Evolutionary conservation across 192 early-diverging fungal species (phyloP).

Genomic region (Endogone sp.): DNA sequence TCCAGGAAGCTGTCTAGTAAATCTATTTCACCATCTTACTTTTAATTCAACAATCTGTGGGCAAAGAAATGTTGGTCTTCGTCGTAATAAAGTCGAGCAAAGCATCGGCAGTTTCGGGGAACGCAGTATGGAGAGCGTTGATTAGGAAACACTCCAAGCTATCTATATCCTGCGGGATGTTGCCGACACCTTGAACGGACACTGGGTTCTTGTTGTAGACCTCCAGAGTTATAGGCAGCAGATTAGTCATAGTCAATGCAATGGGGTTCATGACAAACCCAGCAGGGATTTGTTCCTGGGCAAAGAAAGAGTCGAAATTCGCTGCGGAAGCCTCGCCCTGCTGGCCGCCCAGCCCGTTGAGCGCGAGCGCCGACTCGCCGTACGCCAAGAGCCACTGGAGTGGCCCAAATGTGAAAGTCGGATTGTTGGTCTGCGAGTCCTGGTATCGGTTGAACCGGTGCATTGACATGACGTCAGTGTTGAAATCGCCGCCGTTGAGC

Average conservation of each 20-base stretch:
- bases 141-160: background rate
- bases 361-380: background rate
- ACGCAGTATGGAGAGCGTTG: background rate
- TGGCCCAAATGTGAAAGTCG: background rate
- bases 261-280: background rate
- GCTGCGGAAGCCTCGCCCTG: background rate
- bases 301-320: background rate
- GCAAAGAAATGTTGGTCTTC: background rate
- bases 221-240: background rate
- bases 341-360: background rate
- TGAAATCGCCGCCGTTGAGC: background rate
- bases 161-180: background rate
- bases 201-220: background rate
- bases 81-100: background rate
- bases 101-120: background rate
- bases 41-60: background rate
- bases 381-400: background rate
- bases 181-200: background rate
- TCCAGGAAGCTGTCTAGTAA: no score
- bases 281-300: background rate
- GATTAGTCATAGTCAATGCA: no score
- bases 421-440: background rate
- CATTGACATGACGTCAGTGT: background rate
- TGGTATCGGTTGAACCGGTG: background rate
- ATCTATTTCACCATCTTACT: no score